These are phyloP conservation scores for Stagonosporopsis tanaceti DNA, from an alignment of 2,329 filamentous ascomycete genomes.

Conservation along the genomic window DNA sequence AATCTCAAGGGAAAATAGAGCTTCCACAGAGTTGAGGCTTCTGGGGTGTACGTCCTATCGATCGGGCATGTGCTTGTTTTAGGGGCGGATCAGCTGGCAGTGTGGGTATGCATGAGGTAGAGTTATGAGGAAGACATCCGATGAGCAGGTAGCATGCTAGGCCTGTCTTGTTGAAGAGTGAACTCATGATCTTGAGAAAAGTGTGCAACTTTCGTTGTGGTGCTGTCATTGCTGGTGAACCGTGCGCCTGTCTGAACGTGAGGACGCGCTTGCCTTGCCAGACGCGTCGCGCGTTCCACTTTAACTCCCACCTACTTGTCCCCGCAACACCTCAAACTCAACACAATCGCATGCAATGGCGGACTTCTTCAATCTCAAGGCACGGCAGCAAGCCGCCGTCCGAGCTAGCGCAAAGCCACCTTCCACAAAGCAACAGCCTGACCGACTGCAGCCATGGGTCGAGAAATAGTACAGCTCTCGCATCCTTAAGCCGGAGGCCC, in stretches of 20 bases:
- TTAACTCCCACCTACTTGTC: conserved; percentile 28
- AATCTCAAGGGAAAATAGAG: conserved; percentile 54
- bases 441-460: conserved; percentile 88
- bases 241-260: conserved; percentile 36
- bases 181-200: neutral
- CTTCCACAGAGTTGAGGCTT: conserved; percentile 27
- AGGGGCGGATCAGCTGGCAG: conserved; percentile 1
- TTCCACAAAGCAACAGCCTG: conserved; percentile 67
- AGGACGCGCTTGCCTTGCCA: conserved; percentile 35
- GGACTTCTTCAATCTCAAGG: conserved; percentile 95
- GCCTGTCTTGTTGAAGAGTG: conserved; percentile 5
- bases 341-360: conserved; percentile 65
- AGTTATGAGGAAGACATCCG: conserved; percentile 1
- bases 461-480: conserved; percentile 84
- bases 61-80: conserved; percentile 14
- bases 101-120: conserved; percentile 17
- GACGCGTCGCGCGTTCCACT: conserved; percentile 40
- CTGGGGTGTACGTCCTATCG: conserved; percentile 32
- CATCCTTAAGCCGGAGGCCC: neutral
- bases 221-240: conserved; percentile 17
- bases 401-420: conserved; percentile 75
- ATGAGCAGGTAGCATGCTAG: conserved; percentile 14
- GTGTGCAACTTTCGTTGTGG: neutral
- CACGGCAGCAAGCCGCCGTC: conserved; percentile 75
- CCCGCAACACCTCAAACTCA: conserved; percentile 18